Conservation (phyloP, 352 stramenopile genomes). For the Phytophthora quininea region DNA sequence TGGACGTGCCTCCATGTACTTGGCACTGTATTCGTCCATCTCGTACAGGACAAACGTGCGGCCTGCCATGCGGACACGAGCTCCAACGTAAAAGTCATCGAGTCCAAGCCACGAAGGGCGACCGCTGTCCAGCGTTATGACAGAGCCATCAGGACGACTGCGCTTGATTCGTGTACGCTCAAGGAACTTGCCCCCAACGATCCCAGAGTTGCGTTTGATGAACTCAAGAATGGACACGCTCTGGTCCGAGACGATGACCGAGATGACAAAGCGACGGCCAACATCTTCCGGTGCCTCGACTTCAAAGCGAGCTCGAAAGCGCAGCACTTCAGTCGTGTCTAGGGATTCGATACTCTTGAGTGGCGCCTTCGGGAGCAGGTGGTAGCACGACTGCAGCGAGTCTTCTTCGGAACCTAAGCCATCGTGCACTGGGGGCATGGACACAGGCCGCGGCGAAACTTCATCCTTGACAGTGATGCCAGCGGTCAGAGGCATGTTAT, state of each 20-base stretch:
- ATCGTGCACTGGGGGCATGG: conserved; percentile 62
- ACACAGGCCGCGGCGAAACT: conserved; percentile 27
- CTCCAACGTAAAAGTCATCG: conserved; percentile 81
- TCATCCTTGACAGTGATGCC: conserved; percentile 53
- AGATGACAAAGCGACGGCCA: conserved; percentile 77
- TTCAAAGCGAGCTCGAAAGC: conserved; percentile 78
- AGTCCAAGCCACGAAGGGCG: conserved; percentile 48
- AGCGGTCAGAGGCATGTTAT: conserved; percentile 44
- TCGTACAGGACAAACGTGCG: conserved; percentile 77
- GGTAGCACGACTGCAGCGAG: conserved; percentile 90
- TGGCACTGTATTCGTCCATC: conserved; percentile 87
- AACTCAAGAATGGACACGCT: conserved; percentile 83
- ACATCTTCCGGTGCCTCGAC: conserved; percentile 70
- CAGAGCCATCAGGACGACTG: conserved; percentile 26
- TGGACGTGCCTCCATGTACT: conserved; percentile 79
- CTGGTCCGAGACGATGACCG: conserved; percentile 76
- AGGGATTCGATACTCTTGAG: conserved; percentile 88
- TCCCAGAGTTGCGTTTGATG: conserved; percentile 74
- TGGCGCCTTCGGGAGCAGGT: conserved; percentile 79
- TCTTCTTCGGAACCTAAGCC: conserved; percentile 81
- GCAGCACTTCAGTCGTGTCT: conserved; percentile 77
- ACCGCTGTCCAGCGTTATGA: conserved; percentile 34
- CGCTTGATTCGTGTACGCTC: conserved; percentile 77
- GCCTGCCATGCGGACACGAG: conserved; percentile 65
- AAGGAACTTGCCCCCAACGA: conserved; percentile 78